These are phyloP conservation scores for Candida pseudoglaebosa DNA, from an alignment of 805 yeast genomes.

Conservation along the genomic window DNA sequence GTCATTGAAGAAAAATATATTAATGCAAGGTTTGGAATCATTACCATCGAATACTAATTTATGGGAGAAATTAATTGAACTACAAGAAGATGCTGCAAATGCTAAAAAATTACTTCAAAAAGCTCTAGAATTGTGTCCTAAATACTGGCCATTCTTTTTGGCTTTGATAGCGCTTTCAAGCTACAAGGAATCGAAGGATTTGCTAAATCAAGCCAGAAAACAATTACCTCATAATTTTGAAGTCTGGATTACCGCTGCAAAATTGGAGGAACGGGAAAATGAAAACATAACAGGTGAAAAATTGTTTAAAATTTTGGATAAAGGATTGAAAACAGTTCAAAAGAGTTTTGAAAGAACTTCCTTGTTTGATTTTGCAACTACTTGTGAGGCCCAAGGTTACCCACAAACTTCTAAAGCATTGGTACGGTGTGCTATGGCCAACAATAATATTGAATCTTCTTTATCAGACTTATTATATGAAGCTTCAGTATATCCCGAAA, in stretches of 20 bases:
- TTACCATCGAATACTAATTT: constrained; percentile 53
- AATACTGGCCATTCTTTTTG: constrained; percentile 63
- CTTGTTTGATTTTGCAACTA: constrained; percentile 58
- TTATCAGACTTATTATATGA: constrained; percentile 18
- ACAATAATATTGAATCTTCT: constrained; percentile 5
- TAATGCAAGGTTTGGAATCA: constrained; percentile 68
- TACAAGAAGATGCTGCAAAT: constrained; percentile 52
- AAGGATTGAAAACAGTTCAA: constrained; percentile 43
- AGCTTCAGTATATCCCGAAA: constrained; percentile 21
- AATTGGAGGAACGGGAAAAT: constrained; percentile 58
- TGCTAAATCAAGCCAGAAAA: constrained; percentile 60
- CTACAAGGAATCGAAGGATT: constrained; percentile 46
- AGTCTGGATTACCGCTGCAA: constrained; percentile 69
- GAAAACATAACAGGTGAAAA: constrained; percentile 39
- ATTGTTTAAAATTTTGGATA: constrained; percentile 44
- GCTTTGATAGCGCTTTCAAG: constrained; percentile 46
- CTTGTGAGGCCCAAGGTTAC: constrained; percentile 47
- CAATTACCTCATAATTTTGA: constrained; percentile 42
- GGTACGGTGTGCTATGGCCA: constrained; percentile 17
- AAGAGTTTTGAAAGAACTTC: constrained; percentile 30
- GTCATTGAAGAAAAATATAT: constrained; percentile 49
- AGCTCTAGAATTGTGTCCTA: constrained; percentile 68
- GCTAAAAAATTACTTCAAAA: constrained; percentile 52
- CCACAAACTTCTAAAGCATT: constrained; percentile 51
- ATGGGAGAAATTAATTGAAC: constrained; percentile 66